These are phyloP conservation scores for Suillus brevipes DNA, from an alignment of 768 basidiomycete genomes.

Conservation along the genomic window DNA sequence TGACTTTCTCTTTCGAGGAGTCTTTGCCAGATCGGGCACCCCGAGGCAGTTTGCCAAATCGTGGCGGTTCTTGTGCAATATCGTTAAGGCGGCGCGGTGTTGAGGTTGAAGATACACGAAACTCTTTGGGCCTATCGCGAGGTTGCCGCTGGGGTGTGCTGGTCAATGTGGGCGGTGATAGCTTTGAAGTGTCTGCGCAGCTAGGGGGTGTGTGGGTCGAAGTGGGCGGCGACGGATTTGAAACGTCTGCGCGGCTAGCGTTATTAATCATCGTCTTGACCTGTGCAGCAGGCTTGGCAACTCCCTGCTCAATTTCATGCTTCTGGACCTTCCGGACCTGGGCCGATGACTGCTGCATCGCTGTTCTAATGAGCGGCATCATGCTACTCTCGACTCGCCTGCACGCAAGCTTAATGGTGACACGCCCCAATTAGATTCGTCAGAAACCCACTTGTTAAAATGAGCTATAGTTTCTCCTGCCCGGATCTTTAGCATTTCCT, in stretches of 20 bases:
- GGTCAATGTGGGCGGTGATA: slow-evolving; percentile 17
- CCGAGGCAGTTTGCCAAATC: slow-evolving; percentile 55
- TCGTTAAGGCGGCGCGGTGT: slow-evolving; percentile 70
- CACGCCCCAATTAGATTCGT: slow-evolving; percentile 7
- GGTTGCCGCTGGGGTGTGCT: slow-evolving; percentile 15
- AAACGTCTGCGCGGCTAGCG: slow-evolving; percentile 10
- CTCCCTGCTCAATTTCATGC: slow-evolving; percentile 30
- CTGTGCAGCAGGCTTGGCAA: slow-evolving; percentile 15
- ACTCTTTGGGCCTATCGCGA: slow-evolving; percentile 42
- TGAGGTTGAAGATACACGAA: slow-evolving; percentile 49
- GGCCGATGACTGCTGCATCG: slow-evolving; percentile 57
- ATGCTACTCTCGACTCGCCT: slow-evolving; percentile 78
- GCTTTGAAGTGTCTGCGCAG: slow-evolving; percentile 14
- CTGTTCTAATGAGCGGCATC: slow-evolving; percentile 61
- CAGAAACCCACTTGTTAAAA: slow-evolving; percentile 63
- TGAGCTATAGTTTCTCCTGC: slow-evolving; percentile 73
- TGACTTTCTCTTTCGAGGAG: slow-evolving; percentile 33
- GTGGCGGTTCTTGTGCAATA: slow-evolving; percentile 67
- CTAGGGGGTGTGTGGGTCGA: slow-evolving; percentile 11
- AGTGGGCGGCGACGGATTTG: slow-evolving; percentile 19
- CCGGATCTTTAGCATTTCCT: slow-evolving; percentile 46
- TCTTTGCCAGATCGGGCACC: slow-evolving; percentile 34
- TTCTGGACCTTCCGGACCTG: slow-evolving; percentile 46
- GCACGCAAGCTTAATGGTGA: slow-evolving; percentile 13
- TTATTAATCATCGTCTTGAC: slow-evolving; percentile 19